Base-by-base conservation (phyloP, 805 yeast genomes). In the Osmozyma mogii region DNA sequence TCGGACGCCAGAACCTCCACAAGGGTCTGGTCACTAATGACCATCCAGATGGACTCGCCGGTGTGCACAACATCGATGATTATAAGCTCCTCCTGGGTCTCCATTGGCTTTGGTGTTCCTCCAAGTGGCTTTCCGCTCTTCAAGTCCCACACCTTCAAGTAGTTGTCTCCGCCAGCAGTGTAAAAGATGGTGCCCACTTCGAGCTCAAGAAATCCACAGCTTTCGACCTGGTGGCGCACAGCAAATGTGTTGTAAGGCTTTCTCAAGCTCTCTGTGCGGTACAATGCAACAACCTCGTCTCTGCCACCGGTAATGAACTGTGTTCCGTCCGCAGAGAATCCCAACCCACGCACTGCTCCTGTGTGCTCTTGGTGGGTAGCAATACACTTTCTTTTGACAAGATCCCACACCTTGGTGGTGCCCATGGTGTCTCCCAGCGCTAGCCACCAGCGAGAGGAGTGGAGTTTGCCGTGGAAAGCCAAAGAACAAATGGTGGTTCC, bases 21-120 rank as follows among this genome's bases (percentile, higher is more conserved):
- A 10, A 92, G 55, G 0, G 96, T 80, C 56, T 92, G 97, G 58
- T 92, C 98, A 21, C 95, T 81, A 9, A 80, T 47, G 0, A 83
- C 79, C 35, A 78, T 37, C 35, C 72, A 59, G 24, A 79, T 40
- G 6, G 49, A 40, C 19, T 51, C 47, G 15, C 52, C 54, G 49
- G 52, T 8, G 24, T 65, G 56, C 16, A 70, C 49, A 4, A 78
- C 75, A 29, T 81, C 87, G 24, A 72, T 63, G 15, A 84, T 72
- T 39, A 80, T 63, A 24, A 84, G 61, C 46, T 85, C 95, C 61
- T 85, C 95, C 22, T 70, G 61, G 2, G 81, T 71, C 30, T 67
- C 60, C 26, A 68, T 35, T 18, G 84, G 84, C 35, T 61, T 54
- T 6, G 50, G 45, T 3, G 73, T 55, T 22, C 65, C 51, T 3